Conservation (phyloP, 163 green algal genomes). For the Scenedesmus sp. region DNA sequence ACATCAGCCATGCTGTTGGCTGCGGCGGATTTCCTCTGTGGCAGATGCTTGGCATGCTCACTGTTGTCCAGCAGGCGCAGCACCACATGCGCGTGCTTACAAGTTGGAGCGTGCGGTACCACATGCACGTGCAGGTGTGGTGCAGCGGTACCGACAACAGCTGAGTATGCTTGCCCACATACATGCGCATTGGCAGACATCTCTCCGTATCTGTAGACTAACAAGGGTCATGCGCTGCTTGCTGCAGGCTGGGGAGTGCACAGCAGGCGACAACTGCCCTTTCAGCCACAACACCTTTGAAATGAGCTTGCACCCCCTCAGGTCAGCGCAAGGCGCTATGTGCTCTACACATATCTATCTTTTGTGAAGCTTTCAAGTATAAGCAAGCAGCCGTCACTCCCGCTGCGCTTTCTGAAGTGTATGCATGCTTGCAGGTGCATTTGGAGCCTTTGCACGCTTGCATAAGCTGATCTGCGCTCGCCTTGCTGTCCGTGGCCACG, state of each 20-base stretch:
- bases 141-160: background rate
- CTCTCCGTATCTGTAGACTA: background rate
- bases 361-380: no score
- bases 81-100: background rate
- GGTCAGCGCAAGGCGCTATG: slow-evolving; percentile 52
- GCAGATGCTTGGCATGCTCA: background rate
- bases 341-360: no score
- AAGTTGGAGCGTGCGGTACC: background rate
- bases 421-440: background rate
- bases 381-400: no score
- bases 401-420: background rate
- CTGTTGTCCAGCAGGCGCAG: background rate
- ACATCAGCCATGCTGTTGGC: background rate
- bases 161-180: background rate
- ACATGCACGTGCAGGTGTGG: background rate
- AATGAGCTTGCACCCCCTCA: slow-evolving; percentile 60
- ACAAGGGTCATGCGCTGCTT: background rate
- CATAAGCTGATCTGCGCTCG: background rate
- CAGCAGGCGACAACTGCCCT: slow-evolving; percentile 53
- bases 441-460: background rate
- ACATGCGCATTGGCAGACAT: background rate
- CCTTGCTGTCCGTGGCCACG: background rate
- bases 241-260: slow-evolving; percentile 50
- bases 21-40: background rate
- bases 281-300: slow-evolving; percentile 64